phyloP scores from a whole-genome alignment of 2,329 filamentous ascomycete genomes.

The Aspergillus luchuensis region DNA sequence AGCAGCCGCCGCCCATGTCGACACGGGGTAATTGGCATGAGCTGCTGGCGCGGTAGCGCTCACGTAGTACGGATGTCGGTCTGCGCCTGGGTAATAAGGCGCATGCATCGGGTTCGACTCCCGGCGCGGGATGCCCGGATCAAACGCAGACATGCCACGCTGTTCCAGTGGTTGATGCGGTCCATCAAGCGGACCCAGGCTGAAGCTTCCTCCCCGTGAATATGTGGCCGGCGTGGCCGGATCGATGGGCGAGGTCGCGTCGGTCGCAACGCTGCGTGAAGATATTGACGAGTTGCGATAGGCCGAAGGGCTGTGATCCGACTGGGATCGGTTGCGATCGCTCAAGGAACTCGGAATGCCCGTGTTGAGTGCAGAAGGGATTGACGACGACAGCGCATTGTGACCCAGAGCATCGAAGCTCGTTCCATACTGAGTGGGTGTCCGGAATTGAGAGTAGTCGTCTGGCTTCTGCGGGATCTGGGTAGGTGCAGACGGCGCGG shows the following conservation, averaged over 20 bases:
- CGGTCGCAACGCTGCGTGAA: slow-evolving; percentile 40
- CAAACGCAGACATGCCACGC: slow-evolving; percentile 35
- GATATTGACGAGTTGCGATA: slow-evolving; percentile 46
- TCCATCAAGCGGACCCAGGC: slow-evolving; percentile 36
- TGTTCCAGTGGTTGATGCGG: slow-evolving; percentile 34
- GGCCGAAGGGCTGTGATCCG: slow-evolving; percentile 38
- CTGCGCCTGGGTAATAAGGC: slow-evolving; percentile 37
- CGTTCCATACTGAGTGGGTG: slow-evolving; percentile 34
- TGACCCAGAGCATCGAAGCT: slow-evolving; percentile 41
- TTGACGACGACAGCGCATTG: slow-evolving; percentile 36
- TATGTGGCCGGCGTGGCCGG: slow-evolving; percentile 39
- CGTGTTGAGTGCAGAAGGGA: slow-evolving; percentile 36
- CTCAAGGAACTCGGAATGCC: slow-evolving; percentile 34
- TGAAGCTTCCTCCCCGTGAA: slow-evolving; percentile 41
- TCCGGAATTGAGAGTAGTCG: slow-evolving; percentile 40
- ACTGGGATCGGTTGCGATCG: slow-evolving; percentile 41
- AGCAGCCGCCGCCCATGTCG: slow-evolving; percentile 42
- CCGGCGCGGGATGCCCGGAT: slow-evolving; percentile 37
- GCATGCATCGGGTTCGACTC: slow-evolving; percentile 39
- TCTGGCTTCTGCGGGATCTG: slow-evolving; percentile 39
- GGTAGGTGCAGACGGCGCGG: slow-evolving; percentile 32
- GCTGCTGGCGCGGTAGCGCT: slow-evolving; percentile 28
- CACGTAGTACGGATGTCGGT: slow-evolving; percentile 40
- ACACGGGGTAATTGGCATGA: slow-evolving; percentile 38
- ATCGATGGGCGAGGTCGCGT: slow-evolving; percentile 43